Base-by-base conservation (phyloP, 805 yeast species). In the Maudiozyma saulgeensis region DNA sequence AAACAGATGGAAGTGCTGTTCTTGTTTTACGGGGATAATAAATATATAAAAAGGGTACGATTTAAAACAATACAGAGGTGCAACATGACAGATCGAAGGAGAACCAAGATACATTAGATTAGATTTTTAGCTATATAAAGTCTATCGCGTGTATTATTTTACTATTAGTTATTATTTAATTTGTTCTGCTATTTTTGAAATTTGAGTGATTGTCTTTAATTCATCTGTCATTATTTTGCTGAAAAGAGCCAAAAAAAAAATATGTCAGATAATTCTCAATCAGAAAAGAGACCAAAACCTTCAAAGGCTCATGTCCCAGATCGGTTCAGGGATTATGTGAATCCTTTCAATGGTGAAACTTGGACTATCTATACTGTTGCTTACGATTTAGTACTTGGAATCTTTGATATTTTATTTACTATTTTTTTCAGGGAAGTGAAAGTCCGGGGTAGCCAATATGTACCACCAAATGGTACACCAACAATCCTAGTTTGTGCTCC, bases 401-500 rank as follows among this genome's bases (percentile, higher is more conserved):
- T 63, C 16, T 56, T 67, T 44, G 55, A 65, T 45, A 50, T 64
- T 5, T 28, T 66, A 21, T 66, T 64, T 49, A 59, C 68, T 45
- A 70, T 69, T 6, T 85, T 85, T 66, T 85, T 85, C 67, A 68
- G 91, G 51, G 91, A 85, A 60, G 81, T 84, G 43, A 71, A 85
- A 48, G 79, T 86, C 1, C 71, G 89, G 47, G 91, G 91, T 12
- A 83, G 60, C 26, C 62, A 60, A 40, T 59, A 63, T 42, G 50
- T 63, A 15, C 69, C 66, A 3, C 55, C 57, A 5, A 51, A 51
- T 4, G 67, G 67, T 15, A 57, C 58, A 18, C 84, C 90, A 0
- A 78, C 83, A n/a, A 81, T 84, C 49, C 78, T 83, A 58, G 90
- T 84, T 37, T 87, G 83, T 41, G 90, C 90, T 2, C 91, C 91